Base-by-base conservation (phyloP, 192 early-diverging fungal species). In the Coemansia sp. region DNA sequence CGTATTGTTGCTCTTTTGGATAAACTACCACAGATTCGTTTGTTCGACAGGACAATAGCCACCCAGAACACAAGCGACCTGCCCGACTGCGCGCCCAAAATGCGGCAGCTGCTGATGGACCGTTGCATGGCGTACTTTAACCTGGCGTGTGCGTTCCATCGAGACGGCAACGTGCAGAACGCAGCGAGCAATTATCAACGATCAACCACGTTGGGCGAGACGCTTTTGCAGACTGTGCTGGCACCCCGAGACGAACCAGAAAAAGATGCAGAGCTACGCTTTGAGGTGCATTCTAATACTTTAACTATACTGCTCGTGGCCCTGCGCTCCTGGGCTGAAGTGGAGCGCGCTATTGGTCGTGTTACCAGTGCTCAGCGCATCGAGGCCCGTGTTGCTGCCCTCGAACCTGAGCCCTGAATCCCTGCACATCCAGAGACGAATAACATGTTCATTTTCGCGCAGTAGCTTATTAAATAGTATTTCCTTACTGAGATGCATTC, bases 111-210 rank as follows among this genome's bases (percentile, higher is more conserved):
- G 37, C 52, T 57, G 45, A 8, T 48, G 8, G 63, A 59, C 16
- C 49, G 56, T 27, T 70, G 37, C 4, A 8, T 21, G 5, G 41
- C 38, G 11, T 64, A 64, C 50, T 49, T 54, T 37, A 62, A 64
- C 35, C 29, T 68, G 55, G 69, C 75, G 1, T 27, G 21, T 9
- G 65, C 59, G 6, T 67, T 60, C 45, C 50, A 48, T 5, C 62
- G 50, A 22, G 38, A 25, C 19, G 75, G 75, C 14, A 62, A 65
- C 52, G 61, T 47, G 3, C 58, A 62, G 10, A 68, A 43, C 22
- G 35, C 69, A 3, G 43, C 66, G 0, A 51, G 23, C 14, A 62
- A 62, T 19, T 70, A 63, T n/a, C 65, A 65, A 29, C 69, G 75
- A 4, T 55, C 75, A 6, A 61, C 59, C 4, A 51, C 47, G 6